These are phyloP conservation scores for Acorus gramineus DNA, from an alignment of 106 monocot species.

Conservation along the genomic window DNA sequence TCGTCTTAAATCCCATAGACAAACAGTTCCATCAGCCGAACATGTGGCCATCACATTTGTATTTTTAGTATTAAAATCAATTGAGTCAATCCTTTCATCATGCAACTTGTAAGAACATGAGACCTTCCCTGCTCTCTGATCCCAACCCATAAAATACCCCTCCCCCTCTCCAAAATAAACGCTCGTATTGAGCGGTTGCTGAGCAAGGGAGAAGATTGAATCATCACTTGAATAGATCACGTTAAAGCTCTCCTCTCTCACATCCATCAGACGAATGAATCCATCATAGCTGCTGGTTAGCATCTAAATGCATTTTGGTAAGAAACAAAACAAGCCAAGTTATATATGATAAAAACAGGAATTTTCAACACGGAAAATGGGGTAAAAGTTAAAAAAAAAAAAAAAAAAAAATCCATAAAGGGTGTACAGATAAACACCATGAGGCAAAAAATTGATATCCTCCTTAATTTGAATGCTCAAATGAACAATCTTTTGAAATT, in stretches of 20 bases:
- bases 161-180: constrained; percentile 56
- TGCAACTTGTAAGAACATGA: constrained; percentile 48
- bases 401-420: too few relatives aligned
- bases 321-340: background rate
- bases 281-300: constrained; percentile 78
- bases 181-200: constrained; percentile 29
- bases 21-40: constrained; percentile 61
- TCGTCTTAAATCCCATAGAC: constrained; percentile 78
- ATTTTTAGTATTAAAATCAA: constrained; percentile 60
- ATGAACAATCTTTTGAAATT: too few relatives aligned
- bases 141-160: constrained; percentile 54
- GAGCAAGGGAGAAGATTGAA: constrained; percentile 42
- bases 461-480: too few relatives aligned
- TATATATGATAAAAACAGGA: too few relatives aligned
- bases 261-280: constrained; percentile 67
- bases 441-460: too few relatives aligned
- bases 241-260: constrained; percentile 51
- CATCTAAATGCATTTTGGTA: constrained; percentile 31
- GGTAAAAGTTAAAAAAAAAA: too few relatives aligned
- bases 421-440: too few relatives aligned
- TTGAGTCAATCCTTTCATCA: constrained; percentile 51
- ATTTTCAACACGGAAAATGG: too few relatives aligned
- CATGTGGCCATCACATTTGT: constrained; percentile 60
- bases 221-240: constrained; percentile 37
- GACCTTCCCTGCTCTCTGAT: constrained; percentile 57